Evolutionary conservation across 2,329 filamentous ascomycete genomes (phyloP).

Genomic region (Endothia cerciana): DNA sequence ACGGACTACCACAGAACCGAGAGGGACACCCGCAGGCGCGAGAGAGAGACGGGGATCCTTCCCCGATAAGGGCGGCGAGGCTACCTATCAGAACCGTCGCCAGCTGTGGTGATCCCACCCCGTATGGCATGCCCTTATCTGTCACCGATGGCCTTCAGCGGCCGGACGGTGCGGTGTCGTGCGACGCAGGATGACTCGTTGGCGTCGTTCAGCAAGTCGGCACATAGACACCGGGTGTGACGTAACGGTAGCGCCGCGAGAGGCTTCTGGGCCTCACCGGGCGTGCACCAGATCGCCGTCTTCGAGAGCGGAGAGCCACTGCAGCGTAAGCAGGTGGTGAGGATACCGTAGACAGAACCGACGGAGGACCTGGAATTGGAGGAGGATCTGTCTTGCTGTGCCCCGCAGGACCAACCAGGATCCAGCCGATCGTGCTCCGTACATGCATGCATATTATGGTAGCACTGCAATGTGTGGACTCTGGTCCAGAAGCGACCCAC

Average conservation of each 20-base stretch:
- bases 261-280: too few species aligned
- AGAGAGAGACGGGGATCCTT: background rate
- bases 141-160: background rate
- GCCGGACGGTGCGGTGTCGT: background rate
- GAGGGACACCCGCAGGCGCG: background rate
- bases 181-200: background rate
- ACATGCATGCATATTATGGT: too few species aligned
- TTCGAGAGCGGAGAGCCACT: background rate
- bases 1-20: background rate
- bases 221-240: background rate
- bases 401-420: background rate
- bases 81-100: background rate
- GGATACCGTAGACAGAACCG: background rate
- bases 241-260: background rate
- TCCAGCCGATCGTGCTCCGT: constrained; percentile 5
- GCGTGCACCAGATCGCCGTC: too few species aligned
- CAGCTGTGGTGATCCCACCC: background rate
- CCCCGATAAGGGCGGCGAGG: background rate
- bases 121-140: constrained; percentile 7
- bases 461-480: background rate
- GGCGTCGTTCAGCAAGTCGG: background rate
- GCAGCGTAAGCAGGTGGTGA: background rate
- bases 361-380: background rate
- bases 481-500: constrained; percentile 2
- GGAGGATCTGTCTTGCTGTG: background rate